phyloP scores from a whole-genome alignment of 148 eudicot genomes.

The Diospyros lotus region DNA sequence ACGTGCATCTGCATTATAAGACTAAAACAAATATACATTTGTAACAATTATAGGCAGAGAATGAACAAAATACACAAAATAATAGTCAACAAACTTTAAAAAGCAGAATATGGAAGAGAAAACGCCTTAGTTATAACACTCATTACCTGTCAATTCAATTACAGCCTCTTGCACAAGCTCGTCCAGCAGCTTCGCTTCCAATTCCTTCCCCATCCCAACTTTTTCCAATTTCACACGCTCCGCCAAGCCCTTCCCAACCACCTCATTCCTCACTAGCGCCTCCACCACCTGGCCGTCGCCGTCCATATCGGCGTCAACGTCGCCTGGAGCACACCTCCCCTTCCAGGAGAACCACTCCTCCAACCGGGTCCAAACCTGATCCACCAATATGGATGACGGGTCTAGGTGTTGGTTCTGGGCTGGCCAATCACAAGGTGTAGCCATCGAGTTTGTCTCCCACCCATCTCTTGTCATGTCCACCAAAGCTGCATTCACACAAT shows the following conservation, averaged over 20 bases:
- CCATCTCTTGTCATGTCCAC: slow-evolving; percentile 38
- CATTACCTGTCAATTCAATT: slow-evolving; percentile 48
- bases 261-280: slow-evolving; percentile 65
- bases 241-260: slow-evolving; percentile 70
- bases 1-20: too few species aligned
- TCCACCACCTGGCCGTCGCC: slow-evolving; percentile 58
- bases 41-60: too few species aligned
- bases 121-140: slow-evolving; percentile 10
- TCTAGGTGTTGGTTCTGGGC: slow-evolving; percentile 6
- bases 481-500: slow-evolving; percentile 68
- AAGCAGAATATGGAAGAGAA: too few species aligned
- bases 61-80: too few species aligned
- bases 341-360: slow-evolving; percentile 50
- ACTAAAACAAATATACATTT: too few species aligned
- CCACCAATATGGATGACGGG: slow-evolving; percentile 24
- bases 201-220: slow-evolving; percentile 54
- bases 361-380: slow-evolving; percentile 60
- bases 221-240: slow-evolving; percentile 45
- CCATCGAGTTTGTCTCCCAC: slow-evolving; percentile 18
- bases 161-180: slow-evolving; percentile 75
- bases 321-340: slow-evolving; percentile 27
- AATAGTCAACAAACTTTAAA: too few species aligned
- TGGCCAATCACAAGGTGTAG: slow-evolving; percentile 9
- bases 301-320: slow-evolving; percentile 34
- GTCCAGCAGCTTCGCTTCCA: slow-evolving; percentile 65